phyloP scores from a whole-genome alignment of 2,329 filamentous ascomycete species.

The Cladosporium sp. region DNA sequence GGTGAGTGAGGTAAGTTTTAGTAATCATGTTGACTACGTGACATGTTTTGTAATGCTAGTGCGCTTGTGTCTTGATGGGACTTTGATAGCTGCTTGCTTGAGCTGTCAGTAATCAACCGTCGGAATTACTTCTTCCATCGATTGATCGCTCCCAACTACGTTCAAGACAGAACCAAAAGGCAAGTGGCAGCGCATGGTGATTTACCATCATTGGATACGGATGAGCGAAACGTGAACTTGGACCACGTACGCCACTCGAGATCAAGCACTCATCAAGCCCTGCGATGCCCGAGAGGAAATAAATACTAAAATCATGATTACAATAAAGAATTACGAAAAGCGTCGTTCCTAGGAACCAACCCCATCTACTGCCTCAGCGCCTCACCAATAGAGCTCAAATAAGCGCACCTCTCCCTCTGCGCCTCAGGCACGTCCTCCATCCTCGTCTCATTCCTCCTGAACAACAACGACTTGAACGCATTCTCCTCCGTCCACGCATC shows the following conservation, averaged over 20 bases:
- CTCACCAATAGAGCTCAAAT: conserved; percentile 53
- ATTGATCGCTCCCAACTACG: neutral
- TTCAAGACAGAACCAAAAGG: neutral
- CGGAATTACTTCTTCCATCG: neutral
- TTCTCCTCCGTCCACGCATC: conserved; percentile 31
- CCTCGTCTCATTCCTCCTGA: conserved; percentile 42
- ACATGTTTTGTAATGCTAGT: neutral
- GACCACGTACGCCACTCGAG: neutral
- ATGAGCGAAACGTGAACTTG: neutral
- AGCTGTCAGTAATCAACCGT: neutral
- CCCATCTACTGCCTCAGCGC: conserved; percentile 48
- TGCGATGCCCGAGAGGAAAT: neutral
- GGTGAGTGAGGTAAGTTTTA: neutral
- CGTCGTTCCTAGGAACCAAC: neutral
- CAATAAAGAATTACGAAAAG: neutral
- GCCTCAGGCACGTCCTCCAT: conserved; percentile 43
- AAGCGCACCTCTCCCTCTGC: conserved; percentile 51
- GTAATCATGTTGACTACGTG: neutral
- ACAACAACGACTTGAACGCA: conserved; percentile 39
- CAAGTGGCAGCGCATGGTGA: neutral
- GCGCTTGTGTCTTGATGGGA: neutral
- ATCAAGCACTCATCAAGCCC: neutral
- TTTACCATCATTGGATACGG: neutral
- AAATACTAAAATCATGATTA: neutral
- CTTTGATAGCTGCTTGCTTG: neutral